Evolutionary conservation across 2,329 filamentous ascomycete genomes (phyloP).

Genomic region (Exophiala sp.): DNA sequence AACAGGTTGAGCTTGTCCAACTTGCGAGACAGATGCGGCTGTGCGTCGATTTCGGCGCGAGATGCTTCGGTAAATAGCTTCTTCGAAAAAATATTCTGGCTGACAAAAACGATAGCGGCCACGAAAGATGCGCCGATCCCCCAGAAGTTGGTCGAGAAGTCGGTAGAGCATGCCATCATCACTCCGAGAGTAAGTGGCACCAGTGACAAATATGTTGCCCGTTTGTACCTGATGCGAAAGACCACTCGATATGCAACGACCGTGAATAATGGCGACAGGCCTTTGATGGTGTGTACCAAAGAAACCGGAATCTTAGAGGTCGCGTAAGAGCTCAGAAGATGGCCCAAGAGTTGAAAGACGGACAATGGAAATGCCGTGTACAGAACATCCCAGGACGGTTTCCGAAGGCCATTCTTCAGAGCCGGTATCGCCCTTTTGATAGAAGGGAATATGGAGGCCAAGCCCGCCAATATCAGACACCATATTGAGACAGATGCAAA

Average conservation of each 20-base stretch:
- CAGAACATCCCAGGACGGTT: slow-evolving; percentile 77
- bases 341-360: slow-evolving; percentile 86
- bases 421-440: slow-evolving; percentile 71
- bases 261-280: slow-evolving; percentile 90
- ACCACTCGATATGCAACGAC: slow-evolving; percentile 88
- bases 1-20: slow-evolving; percentile 95
- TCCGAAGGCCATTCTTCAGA: slow-evolving; percentile 77
- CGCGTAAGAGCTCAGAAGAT: slow-evolving; percentile 89
- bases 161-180: slow-evolving; percentile 90
- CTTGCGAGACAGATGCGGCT: slow-evolving; percentile 65
- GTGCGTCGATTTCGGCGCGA: slow-evolving; percentile 71
- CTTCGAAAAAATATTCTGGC: slow-evolving; percentile 98
- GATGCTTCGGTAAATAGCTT: slow-evolving; percentile 94
- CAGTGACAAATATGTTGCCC: slow-evolving; percentile 80
- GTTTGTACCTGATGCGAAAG: slow-evolving; percentile 83
- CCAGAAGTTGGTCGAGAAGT: slow-evolving; percentile 81
- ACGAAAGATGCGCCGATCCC: slow-evolving; percentile 86
- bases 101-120: slow-evolving; percentile 92
- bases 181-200: slow-evolving; percentile 93
- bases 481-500: slow-evolving; percentile 89
- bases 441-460: slow-evolving; percentile 68
- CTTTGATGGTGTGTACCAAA: slow-evolving; percentile 97
- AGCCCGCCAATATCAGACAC: slow-evolving; percentile 74
- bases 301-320: slow-evolving; percentile 95
- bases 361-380: slow-evolving; percentile 86